Conservation (phyloP, 1,139 yeast species). For the Magnusiomyces fungicola region DNA sequence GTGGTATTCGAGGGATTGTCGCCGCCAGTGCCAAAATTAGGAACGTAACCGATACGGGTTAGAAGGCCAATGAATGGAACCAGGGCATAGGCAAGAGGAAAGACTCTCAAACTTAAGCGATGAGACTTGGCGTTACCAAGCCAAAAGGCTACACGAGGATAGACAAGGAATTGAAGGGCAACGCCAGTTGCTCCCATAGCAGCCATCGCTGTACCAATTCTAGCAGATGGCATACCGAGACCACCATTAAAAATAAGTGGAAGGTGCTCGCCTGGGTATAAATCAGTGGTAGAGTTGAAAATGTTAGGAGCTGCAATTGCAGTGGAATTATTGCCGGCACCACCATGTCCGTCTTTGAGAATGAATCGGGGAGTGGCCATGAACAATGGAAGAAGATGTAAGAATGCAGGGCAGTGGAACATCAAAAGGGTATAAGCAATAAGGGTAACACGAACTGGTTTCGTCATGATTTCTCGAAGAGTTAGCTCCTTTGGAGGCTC, state of each 20-base stretch:
- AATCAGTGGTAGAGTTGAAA: not conserved
- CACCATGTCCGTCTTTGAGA: not conserved
- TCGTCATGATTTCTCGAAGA: slow-evolving; percentile 21
- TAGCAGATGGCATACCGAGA: slow-evolving; percentile 39
- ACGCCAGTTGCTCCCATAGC: slow-evolving; percentile 51
- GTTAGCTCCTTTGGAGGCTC: too few relatives aligned
- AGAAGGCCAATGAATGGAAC: slow-evolving; percentile 37
- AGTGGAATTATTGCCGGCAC: not conserved
- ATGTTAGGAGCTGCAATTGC: not conserved
- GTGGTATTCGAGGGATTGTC: slow-evolving; percentile 37
- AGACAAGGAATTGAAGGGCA: slow-evolving; percentile 42
- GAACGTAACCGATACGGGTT: not conserved
- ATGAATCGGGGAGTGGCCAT: slow-evolving; percentile 42
- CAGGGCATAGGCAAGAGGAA: slow-evolving; percentile 44
- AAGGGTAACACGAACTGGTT: slow-evolving; percentile 25
- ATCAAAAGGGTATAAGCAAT: slow-evolving; percentile 30
- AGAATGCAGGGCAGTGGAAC: slow-evolving; percentile 46
- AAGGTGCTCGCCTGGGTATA: slow-evolving; percentile 25
- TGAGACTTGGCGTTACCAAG: slow-evolving; percentile 43
- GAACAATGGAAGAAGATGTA: slow-evolving; percentile 54
- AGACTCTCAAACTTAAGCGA: slow-evolving; percentile 37
- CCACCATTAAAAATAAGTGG: slow-evolving; percentile 40
- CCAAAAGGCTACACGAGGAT: slow-evolving; percentile 48
- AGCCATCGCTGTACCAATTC: slow-evolving; percentile 50
- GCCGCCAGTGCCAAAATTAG: slow-evolving; percentile 36